Percentiles rank a stretch among this genome's conserved stretches.
Conservation (phyloP, 2,329 filamentous ascomycete genomes). For the Hypoxylon sp. region DNA sequence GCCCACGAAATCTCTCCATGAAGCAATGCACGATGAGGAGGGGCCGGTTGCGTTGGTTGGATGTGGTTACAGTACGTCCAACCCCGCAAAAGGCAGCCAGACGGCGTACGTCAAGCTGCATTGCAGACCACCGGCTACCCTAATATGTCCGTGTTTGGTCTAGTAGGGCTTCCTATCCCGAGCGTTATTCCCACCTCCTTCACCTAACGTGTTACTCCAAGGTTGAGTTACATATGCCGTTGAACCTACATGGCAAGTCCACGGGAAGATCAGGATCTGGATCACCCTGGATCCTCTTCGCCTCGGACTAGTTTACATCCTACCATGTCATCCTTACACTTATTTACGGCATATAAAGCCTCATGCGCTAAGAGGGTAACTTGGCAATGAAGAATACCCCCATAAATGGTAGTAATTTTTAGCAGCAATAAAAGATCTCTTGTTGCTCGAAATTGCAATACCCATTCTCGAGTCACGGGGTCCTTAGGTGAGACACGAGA, state of each 20-base stretch:
- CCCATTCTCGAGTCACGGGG: constrained; percentile 32
- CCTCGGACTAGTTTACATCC: constrained; percentile 12
- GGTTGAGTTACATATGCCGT: constrained; percentile 19
- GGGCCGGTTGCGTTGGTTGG: constrained; percentile 27
- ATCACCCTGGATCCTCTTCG: constrained; percentile 22
- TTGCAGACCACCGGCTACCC: constrained; percentile 27
- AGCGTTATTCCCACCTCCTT: constrained; percentile 24
- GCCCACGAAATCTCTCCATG: constrained; percentile 20
- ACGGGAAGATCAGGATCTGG: constrained; percentile 32
- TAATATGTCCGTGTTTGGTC: constrained; percentile 25
- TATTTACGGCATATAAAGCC: constrained; percentile 29
- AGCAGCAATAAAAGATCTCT: constrained; percentile 1
- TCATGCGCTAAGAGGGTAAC: constrained; percentile 22
- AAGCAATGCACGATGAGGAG: constrained; percentile 33
- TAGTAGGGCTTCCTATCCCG: constrained; percentile 30
- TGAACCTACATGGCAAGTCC: constrained; percentile 14
- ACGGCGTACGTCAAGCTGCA: constrained; percentile 44
- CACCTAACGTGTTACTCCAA: constrained; percentile 26
- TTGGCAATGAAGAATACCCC: constrained; percentile 24
- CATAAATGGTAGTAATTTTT: constrained; percentile 9
- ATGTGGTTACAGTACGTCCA: constrained; percentile 38
- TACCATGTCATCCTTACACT: constrained; percentile 37
- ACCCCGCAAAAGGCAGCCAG: constrained; percentile 40
- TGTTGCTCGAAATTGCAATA: constrained; percentile 20
- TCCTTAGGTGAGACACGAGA: constrained; percentile 29